A percentile compares a stretch with the other conserved stretches of the same genome.
These are phyloP conservation scores for Sanghuangporus baumii DNA, from an alignment of 1,284 basidiomycete genomes.

Conservation along the genomic window DNA sequence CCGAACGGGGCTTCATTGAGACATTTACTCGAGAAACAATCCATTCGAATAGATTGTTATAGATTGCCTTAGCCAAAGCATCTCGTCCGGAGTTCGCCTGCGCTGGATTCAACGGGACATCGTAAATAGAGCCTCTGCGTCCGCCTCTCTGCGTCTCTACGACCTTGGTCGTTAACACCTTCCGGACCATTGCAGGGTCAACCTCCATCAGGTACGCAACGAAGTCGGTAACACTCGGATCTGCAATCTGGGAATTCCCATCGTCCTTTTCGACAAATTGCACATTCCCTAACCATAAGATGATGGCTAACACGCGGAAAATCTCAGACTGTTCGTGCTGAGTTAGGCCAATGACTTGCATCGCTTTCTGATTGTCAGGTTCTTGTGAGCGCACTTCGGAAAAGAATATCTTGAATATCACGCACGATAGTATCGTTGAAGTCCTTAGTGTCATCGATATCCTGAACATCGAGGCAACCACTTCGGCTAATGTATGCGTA, in stretches of 20 bases:
- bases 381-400: constrained; percentile 20
- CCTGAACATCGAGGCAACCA: constrained; percentile 87
- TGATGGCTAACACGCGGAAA: constrained; percentile 86
- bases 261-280: constrained; percentile 87
- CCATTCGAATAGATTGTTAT: constrained; percentile 99
- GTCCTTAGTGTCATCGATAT: constrained; percentile 88
- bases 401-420: neutral
- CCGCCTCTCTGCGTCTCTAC: constrained; percentile 95
- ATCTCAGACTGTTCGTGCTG: constrained; percentile 88
- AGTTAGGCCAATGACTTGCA: constrained; percentile 88
- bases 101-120: constrained; percentile 92
- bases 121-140: constrained; percentile 90
- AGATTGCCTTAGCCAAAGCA: constrained; percentile 93
- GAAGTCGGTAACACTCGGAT: constrained; percentile 92
- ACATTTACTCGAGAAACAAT: constrained; percentile 95
- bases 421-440: constrained; percentile 84
- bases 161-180: constrained; percentile 80
- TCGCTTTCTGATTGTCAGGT: constrained; percentile 63
- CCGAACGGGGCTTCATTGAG: constrained; percentile 85
- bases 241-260: constrained; percentile 80
- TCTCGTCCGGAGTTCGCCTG: constrained; percentile 89
- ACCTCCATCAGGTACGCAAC: constrained; percentile 93
- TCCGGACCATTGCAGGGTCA: constrained; percentile 74
- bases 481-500: constrained; percentile 93
- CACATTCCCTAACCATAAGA: constrained; percentile 97